Conservation (phyloP, 805 yeast genomes). For the Barnettozyma botsteinii region DNA sequence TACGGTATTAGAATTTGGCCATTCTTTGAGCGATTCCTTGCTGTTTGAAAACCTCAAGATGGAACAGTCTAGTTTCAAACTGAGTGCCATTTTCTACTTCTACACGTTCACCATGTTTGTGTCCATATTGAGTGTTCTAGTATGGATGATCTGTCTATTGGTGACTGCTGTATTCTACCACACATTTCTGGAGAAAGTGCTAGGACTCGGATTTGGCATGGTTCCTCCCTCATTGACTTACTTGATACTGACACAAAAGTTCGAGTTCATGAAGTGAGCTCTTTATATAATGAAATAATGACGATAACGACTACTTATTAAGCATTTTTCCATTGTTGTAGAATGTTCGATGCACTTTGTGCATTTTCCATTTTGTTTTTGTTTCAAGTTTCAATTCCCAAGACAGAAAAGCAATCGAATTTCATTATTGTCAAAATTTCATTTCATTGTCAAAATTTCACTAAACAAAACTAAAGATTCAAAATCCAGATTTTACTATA, state of each 20-base stretch:
- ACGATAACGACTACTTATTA: too few relatives aligned
- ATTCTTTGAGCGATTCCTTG: constrained; percentile 3
- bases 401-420: too few relatives aligned
- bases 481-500: too few relatives aligned
- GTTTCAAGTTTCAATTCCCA: too few relatives aligned
- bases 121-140: constrained; percentile 8
- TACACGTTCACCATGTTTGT: neutral
- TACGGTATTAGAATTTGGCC: constrained; percentile 4
- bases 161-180: constrained; percentile 86
- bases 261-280: neutral
- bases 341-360: too few relatives aligned
- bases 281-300: neutral
- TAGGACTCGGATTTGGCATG: constrained; percentile 59
- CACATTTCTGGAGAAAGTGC: constrained; percentile 63
- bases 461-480: too few relatives aligned
- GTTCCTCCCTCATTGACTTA: constrained; percentile 32
- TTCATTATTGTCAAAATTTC: too few relatives aligned
- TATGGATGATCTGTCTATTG: constrained; percentile 54
- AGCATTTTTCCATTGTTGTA: too few relatives aligned
- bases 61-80: neutral
- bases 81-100: neutral
- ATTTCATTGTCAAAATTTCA: too few relatives aligned
- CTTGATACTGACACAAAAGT: constrained; percentile 4
- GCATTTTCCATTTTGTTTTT: too few relatives aligned
- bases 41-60: neutral